phyloP scores from a whole-genome alignment of 2,329 filamentous ascomycete species.

The Coniochaeta sp. region DNA sequence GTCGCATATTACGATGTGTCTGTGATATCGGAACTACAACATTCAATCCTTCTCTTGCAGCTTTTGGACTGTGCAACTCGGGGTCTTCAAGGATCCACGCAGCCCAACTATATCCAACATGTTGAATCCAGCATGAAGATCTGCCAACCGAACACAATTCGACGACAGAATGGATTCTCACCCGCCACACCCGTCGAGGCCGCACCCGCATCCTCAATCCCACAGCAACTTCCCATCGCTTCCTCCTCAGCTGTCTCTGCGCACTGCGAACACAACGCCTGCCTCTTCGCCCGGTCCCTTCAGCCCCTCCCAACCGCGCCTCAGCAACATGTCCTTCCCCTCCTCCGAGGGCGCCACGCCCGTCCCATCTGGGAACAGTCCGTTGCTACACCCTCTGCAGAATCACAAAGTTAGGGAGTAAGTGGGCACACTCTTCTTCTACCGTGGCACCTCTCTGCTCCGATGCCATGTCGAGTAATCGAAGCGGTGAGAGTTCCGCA shows the following conservation, averaged over 20 bases:
- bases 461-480: neutral
- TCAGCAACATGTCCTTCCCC: constrained; percentile 30
- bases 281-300: constrained; percentile 56
- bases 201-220: constrained; percentile 26
- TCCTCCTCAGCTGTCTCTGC: constrained; percentile 31
- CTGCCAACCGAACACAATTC: neutral
- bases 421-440: constrained; percentile 28
- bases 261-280: constrained; percentile 49
- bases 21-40: neutral
- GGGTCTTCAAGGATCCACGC: neutral
- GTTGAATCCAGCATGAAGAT: neutral
- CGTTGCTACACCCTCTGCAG: constrained; percentile 64
- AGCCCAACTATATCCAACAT: neutral
- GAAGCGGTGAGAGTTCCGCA: neutral
- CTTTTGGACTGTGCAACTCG: neutral
- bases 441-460: neutral
- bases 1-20: neutral
- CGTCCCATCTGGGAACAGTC: constrained; percentile 41
- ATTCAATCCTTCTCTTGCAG: neutral
- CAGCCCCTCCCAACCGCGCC: constrained; percentile 40
- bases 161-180: constrained; percentile 19
- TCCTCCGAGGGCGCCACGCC: constrained; percentile 48
- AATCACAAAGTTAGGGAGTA: constrained; percentile 71
- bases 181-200: constrained; percentile 17
- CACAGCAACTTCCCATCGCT: constrained; percentile 26